These are phyloP conservation scores for Solanum sitiens DNA, from an alignment of 257 asterid genomes.

Conservation along the genomic window DNA sequence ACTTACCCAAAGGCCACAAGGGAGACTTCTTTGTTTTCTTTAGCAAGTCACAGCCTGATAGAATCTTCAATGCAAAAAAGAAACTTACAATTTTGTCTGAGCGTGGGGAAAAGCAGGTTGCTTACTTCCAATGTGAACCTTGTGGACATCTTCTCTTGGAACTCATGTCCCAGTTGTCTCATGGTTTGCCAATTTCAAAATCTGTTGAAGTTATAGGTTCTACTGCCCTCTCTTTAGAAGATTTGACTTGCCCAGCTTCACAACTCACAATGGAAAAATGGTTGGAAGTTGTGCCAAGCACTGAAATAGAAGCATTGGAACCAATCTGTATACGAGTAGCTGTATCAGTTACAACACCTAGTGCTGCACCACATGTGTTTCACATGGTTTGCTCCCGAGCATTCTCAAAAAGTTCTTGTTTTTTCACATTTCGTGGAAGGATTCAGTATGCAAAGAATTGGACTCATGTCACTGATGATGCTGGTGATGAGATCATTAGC, in stretches of 20 bases:
- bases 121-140: constrained; percentile 79
- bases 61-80: constrained; percentile 64
- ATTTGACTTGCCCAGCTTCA: constrained; percentile 31
- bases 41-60: constrained; percentile 72
- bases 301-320: constrained; percentile 29
- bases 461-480: constrained; percentile 53
- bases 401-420: constrained; percentile 51
- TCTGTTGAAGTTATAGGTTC: constrained; percentile 48
- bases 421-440: constrained; percentile 47
- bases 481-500: constrained; percentile 56
- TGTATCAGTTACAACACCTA: constrained; percentile 70
- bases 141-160: constrained; percentile 58
- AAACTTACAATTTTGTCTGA: constrained; percentile 69
- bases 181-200: constrained; percentile 27
- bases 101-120: constrained; percentile 74
- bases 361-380: constrained; percentile 43
- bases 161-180: constrained; percentile 35
- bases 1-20: constrained; percentile 53
- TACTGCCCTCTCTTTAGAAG: constrained; percentile 44
- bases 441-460: constrained; percentile 35
- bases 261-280: constrained; percentile 71
- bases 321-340: constrained; percentile 66
- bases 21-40: constrained; percentile 58
- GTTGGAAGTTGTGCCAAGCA: constrained; percentile 65
- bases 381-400: constrained; percentile 44